Conservation (phyloP, 2,329 filamentous ascomycete species). For the Aspergillus sp. region DNA sequence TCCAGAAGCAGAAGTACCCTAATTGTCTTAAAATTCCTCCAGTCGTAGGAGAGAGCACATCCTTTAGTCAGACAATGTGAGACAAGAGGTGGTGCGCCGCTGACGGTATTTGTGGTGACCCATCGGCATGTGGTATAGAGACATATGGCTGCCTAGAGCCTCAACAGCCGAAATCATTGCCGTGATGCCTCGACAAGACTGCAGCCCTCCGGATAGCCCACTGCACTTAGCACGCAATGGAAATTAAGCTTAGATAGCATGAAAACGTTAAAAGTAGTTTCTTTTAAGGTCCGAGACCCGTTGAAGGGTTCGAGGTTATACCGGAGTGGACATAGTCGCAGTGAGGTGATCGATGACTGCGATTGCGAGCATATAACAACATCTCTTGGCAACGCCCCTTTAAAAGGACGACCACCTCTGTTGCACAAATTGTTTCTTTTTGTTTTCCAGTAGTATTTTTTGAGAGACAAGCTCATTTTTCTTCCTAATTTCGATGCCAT, state of each 20-base stretch:
- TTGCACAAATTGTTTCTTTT: neutral
- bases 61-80: neutral
- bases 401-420: conserved; percentile 12
- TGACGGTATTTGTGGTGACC: no score
- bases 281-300: conserved; percentile 13
- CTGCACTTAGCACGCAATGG: conserved; percentile 8
- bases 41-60: neutral
- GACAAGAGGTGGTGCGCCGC: no score
- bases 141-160: neutral
- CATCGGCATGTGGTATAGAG: no score
- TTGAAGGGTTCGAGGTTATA: conserved; percentile 4
- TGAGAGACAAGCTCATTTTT: neutral
- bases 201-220: conserved; percentile 5
- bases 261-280: conserved; percentile 17
- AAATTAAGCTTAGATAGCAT: conserved; percentile 23
- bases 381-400: conserved; percentile 19
- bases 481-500: neutral
- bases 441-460: neutral
- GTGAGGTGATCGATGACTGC: conserved; percentile 31
- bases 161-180: conserved; percentile 32
- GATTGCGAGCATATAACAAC: conserved; percentile 29
- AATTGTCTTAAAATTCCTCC: neutral
- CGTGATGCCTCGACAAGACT: conserved; percentile 20
- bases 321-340: conserved; percentile 16
- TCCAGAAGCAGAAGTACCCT: neutral